phyloP scores from a whole-genome alignment of 352 stramenopile species.

The Globisporangium nodosum region DNA sequence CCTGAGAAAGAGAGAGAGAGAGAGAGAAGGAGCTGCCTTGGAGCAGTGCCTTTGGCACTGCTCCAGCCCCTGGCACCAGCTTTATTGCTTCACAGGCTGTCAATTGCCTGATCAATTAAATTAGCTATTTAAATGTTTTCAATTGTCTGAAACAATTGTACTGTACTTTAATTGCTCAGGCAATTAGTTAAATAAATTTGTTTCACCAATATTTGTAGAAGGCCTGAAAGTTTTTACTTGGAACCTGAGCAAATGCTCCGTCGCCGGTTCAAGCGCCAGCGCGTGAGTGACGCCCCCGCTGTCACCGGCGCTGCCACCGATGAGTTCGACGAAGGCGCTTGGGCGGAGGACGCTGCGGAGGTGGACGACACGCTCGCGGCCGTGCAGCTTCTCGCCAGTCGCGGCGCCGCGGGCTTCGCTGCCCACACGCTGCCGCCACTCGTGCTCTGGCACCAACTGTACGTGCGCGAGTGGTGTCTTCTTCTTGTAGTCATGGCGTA shows the following conservation, averaged over 20 bases:
- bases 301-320: not conserved
- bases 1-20: too few relatives aligned
- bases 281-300: not conserved
- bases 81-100: too few relatives aligned
- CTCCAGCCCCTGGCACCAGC: too few relatives aligned
- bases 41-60: too few relatives aligned
- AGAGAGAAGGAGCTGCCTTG: too few relatives aligned
- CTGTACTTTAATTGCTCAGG: too few relatives aligned
- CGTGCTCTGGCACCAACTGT: slow-evolving; percentile 57
- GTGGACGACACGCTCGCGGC: slow-evolving; percentile 49
- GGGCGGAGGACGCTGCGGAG: not conserved
- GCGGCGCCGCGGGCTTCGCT: slow-evolving; percentile 32
- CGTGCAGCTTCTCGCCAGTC: slow-evolving; percentile 43
- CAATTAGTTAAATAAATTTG: too few relatives aligned
- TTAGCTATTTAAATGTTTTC: too few relatives aligned
- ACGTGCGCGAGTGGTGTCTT: slow-evolving; percentile 6
- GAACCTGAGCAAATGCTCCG: not conserved
- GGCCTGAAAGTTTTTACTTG: too few relatives aligned
- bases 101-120: too few relatives aligned
- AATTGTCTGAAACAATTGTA: too few relatives aligned
- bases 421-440: slow-evolving; percentile 29
- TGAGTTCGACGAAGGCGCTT: not conserved
- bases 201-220: too few relatives aligned
- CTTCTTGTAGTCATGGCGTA: not conserved
- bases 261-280: not conserved